Percentiles rank a stretch among this genome's conserved stretches.
Conservation (phyloP, 257 asterid species). For the Solanum arcanum region DNA sequence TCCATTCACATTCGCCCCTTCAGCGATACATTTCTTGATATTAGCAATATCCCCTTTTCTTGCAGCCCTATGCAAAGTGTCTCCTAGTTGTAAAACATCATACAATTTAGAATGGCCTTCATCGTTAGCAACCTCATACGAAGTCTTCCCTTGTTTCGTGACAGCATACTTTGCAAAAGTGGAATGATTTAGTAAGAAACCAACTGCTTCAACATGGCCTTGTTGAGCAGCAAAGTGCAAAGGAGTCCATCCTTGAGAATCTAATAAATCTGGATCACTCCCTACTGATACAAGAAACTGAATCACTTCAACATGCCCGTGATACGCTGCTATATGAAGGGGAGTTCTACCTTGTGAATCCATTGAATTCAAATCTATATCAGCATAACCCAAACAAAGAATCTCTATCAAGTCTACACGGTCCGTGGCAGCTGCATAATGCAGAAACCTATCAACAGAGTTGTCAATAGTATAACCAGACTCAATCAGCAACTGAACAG, state of each 20-base stretch:
- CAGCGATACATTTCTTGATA: slow-evolving; percentile 36
- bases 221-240: slow-evolving; percentile 43
- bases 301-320: slow-evolving; percentile 28
- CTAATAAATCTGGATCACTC: slow-evolving; percentile 23
- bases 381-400: slow-evolving; percentile 27
- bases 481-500: slow-evolving; percentile 31
- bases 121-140: slow-evolving; percentile 42
- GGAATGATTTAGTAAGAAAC: slow-evolving; percentile 23
- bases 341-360: slow-evolving; percentile 38
- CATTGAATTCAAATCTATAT: slow-evolving; percentile 33
- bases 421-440: slow-evolving; percentile 30
- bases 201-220: slow-evolving; percentile 36
- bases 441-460: slow-evolving; percentile 28
- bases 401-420: slow-evolving; percentile 41
- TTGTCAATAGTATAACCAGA: slow-evolving; percentile 27
- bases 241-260: slow-evolving; percentile 35
- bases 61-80: slow-evolving; percentile 51
- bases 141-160: slow-evolving; percentile 40
- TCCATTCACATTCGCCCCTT: slow-evolving; percentile 45
- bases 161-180: slow-evolving; percentile 29
- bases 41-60: slow-evolving; percentile 29
- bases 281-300: slow-evolving; percentile 44
- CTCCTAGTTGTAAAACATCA: slow-evolving; percentile 29
- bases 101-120: slow-evolving; percentile 27
- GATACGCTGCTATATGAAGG: slow-evolving; percentile 41